Evolutionary conservation across 2,329 filamentous ascomycete genomes (phyloP).

Genomic region (Whalleya microplaca): DNA sequence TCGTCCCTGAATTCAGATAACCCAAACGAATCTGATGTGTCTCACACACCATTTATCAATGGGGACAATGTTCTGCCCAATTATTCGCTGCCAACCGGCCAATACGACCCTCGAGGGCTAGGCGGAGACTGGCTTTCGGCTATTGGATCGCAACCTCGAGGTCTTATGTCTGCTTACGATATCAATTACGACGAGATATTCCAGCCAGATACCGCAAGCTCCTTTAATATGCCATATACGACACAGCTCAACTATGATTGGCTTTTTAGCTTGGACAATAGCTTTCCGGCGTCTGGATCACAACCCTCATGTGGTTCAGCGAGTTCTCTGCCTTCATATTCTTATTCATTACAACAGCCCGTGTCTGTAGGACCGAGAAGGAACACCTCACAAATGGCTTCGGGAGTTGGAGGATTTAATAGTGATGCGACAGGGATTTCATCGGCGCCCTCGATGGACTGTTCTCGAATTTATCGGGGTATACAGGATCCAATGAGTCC

Average conservation of each 20-base stretch:
- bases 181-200: constrained; percentile 57
- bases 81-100: constrained; percentile 11
- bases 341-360: constrained; percentile 9
- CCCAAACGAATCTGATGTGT: constrained; percentile 12
- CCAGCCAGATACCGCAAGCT: constrained; percentile 64
- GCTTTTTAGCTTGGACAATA: constrained; percentile 56
- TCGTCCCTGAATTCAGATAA: constrained; percentile 21
- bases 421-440: constrained; percentile 6
- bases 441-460: constrained; percentile 14
- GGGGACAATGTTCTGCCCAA: constrained; percentile 8
- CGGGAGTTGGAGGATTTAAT: constrained; percentile 5
- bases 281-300: constrained; percentile 1
- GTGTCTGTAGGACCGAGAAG: constrained; percentile 1
- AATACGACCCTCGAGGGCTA: constrained; percentile 12
- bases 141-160: constrained; percentile 6
- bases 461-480: constrained; percentile 3
- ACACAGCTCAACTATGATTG: constrained; percentile 66
- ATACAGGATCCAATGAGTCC: constrained; percentile 11
- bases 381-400: not conserved
- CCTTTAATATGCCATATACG: constrained; percentile 68
- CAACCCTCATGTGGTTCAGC: constrained; percentile 11
- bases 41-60: constrained; percentile 7
- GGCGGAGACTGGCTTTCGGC: constrained; percentile 12
- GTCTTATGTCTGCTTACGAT: constrained; percentile 13
- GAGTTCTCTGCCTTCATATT: constrained; percentile 7